A percentile compares a stretch with the other conserved stretches of the same genome.
Evolutionary conservation across 139 green algal species (phyloP).

Genomic region (Micromonas pusilla): DNA sequence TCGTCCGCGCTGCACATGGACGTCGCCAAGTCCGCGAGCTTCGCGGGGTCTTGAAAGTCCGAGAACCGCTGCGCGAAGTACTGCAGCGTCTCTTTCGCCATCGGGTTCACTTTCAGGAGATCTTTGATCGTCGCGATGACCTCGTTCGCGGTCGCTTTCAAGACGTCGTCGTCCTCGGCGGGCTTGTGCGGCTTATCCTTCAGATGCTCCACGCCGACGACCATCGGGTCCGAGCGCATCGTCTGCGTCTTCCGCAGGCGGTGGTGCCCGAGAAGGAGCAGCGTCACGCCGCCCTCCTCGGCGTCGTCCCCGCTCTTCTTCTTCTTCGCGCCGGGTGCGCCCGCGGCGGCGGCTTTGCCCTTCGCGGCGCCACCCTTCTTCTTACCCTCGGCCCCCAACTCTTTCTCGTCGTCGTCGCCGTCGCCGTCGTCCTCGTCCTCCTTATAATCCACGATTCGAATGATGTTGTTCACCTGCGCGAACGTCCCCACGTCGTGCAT

Average conservation of each 20-base stretch:
- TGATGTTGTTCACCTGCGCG: conserved; percentile 51
- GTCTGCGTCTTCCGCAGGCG: conserved; percentile 53
- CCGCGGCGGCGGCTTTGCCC: conserved; percentile 64
- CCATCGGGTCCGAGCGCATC: conserved; percentile 59
- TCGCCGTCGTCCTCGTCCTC: not conserved
- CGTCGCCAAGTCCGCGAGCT: conserved; percentile 83
- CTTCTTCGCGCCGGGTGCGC: too few species aligned
- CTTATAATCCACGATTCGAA: not conserved
- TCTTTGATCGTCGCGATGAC: conserved; percentile 90
- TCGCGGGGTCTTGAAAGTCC: conserved; percentile 79
- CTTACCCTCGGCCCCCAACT: not conserved
- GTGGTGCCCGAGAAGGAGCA: conserved; percentile 85
- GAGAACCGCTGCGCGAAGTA: conserved; percentile 52
- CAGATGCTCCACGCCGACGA: conserved; percentile 73
- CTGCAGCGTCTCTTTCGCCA: conserved; percentile 91
- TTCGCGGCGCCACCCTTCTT: conserved; percentile 27
- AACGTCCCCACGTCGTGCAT: conserved; percentile 81
- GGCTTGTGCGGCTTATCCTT: conserved; percentile 69
- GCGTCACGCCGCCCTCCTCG: conserved; percentile 55
- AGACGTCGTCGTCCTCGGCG: conserved; percentile 59
- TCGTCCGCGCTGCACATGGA: conserved; percentile 77
- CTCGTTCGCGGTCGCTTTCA: conserved; percentile 91
- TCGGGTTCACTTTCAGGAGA: conserved; percentile 83
- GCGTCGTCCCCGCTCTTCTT: conserved; percentile 24
- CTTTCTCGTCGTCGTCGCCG: conserved; percentile 44